Base-by-base conservation (phyloP, 495 filamentous ascomycete genomes). In the Sphaerosporella brunnea region DNA sequence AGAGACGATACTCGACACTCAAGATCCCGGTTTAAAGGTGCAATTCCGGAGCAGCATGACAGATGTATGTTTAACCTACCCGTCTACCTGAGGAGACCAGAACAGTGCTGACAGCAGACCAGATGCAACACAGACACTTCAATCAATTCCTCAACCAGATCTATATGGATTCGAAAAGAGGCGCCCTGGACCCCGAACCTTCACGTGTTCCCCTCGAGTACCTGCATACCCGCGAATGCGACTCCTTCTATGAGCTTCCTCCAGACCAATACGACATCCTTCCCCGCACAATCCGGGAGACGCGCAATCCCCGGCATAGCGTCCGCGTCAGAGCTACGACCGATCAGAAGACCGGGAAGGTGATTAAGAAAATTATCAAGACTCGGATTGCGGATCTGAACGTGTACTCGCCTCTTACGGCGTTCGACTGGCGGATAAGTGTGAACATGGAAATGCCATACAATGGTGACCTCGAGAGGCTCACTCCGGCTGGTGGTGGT, bases 361-460 rank as follows among this genome's bases (percentile, higher is more conserved):
- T 84, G 5, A 53, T 86, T 8, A 84, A 79, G 25, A 84, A 82
- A 60, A 94, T 96, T 37, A 72, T 96, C 59, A 96, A 96, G 68
- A 76, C 73, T 19, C 73, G 84, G 23, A 64, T 96, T n/a, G 79
- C 79, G 25, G 84, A 96, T 62, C 62, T 90, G 5, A 78, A 87
- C 51, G 69, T 94, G 8, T 78, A 76, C 63, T 78, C 80, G 49
- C 85, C 88, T 0, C 63, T 67, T 26, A 73, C 69, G 11, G 68
- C 70, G 2, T 76, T 93, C 36, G 88, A 94, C 61, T 92, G 80
- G 67, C 77, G 88, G 18, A 75, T 96, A 51, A 87, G 82, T 52
- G 73, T 94, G 53, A 93, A 87, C 55, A 68, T 94, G 4, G 88
- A 96, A 72, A 84, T 84, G 75, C 73, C 76, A 39, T 88, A 78